Evolutionary conservation across 2,329 filamentous ascomycete species (phyloP), one percentile per base, ranked within the genome.

Genomic region (Fusarium clavum): DNA sequence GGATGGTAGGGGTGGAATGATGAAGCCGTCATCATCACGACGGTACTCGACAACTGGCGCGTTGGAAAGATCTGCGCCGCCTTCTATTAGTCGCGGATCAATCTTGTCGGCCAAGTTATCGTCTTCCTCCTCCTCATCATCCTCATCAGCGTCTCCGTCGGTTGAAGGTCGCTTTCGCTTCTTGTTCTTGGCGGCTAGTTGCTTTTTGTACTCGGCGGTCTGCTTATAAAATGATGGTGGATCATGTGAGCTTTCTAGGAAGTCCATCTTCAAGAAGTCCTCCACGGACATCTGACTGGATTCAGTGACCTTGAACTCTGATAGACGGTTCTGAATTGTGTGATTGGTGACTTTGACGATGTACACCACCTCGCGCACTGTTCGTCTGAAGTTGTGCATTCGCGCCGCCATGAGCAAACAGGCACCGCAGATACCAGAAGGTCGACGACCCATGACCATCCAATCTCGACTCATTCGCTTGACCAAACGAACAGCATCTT

Each of bases 361-460:
- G 78, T 97, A 98, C n/a, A 98, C 95, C 11, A 99, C 92, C 80
- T 99, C 96, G 30, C 94, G 89, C 14, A 97, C 90, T 0, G 94
- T 97, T 20, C 96, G 91, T 46, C 95, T 92, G 78, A 97, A 99
- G 80, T 98, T 98, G 86, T 98, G 97, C 92, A 98, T 98, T 55
- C 96, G 92, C 11, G 96, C 95, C 9, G 96, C 96, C 79, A 99
- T 91, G 66, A 99, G 92, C 49, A 99, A 87, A 72, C 94, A 97
- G 14, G 96, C 96, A 67, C 96, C 96, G 79, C 94, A 98, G 57
- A 98, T 91, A 71, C 96, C 96, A 9, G 95, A 95, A 18, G 96
- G 96, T 43, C 96, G 91, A 76, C 96, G 92, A 74, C 96, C 96
- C 78, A 94, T 94, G 48, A 94, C 91, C 89, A 99, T 98, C 94